Conservation (phyloP, 257 asterid species). For the Solanum verrucosum region DNA sequence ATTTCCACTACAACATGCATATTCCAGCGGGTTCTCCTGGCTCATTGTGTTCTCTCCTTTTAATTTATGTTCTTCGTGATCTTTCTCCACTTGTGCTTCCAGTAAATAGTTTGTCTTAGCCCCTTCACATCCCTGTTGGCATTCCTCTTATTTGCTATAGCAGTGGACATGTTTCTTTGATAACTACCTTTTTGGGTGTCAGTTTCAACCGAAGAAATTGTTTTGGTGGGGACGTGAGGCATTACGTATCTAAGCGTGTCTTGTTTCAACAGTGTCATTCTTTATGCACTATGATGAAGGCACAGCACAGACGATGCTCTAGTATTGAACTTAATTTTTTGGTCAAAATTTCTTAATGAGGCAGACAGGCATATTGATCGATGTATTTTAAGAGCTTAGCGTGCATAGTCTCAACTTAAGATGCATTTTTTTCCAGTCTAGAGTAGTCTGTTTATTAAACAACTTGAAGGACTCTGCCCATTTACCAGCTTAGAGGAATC, state of each 20-base stretch:
- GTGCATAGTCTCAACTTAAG: no score
- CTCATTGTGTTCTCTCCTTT: not conserved
- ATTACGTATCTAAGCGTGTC: not conserved
- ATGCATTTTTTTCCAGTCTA: no score
- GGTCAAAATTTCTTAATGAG: no score
- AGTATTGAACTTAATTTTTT: no score
- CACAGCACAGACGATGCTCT: no score
- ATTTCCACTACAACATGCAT: not conserved
- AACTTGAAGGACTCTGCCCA: no score
- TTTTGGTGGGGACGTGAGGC: not conserved
- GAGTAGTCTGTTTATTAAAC: no score
- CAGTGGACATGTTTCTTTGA: not conserved
- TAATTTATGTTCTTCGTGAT: not conserved
- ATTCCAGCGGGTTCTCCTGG: not conserved
- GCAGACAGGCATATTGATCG: no score
- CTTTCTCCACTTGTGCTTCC: not conserved
- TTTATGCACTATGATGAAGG: not conserved
- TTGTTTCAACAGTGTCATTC: not conserved
- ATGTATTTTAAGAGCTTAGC: no score
- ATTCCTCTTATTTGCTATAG: not conserved
- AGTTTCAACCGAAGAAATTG: not conserved
- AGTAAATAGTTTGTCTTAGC: not conserved
- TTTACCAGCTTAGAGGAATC: no score
- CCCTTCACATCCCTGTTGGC: not conserved
- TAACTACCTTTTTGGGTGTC: not conserved